These are phyloP conservation scores for Harringtonia aguacate DNA, from an alignment of 2,329 filamentous ascomycete species.

Conservation along the genomic window DNA sequence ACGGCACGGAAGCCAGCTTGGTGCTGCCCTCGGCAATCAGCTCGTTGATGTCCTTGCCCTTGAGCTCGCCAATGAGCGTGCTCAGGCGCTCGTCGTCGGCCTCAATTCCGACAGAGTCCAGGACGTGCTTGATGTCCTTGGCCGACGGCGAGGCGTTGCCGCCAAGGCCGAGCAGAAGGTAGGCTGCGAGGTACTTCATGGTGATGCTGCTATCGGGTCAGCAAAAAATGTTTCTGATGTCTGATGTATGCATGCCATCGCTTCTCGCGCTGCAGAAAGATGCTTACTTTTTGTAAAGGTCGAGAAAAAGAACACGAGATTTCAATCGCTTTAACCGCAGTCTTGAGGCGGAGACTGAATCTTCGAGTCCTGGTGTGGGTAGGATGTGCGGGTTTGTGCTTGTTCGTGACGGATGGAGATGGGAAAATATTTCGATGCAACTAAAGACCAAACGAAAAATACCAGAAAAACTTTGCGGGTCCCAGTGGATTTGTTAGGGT, in stretches of 20 bases:
- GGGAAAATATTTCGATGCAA: too few relatives aligned
- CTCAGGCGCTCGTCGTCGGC: slow-evolving; percentile 78
- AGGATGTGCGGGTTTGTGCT: too few relatives aligned
- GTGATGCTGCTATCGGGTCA: slow-evolving; percentile 30
- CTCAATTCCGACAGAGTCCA: slow-evolving; percentile 91
- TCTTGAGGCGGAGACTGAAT: slow-evolving; percentile 93
- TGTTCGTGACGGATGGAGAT: too few relatives aligned
- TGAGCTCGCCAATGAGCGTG: slow-evolving; percentile 79
- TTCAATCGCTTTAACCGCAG: slow-evolving; percentile 99
- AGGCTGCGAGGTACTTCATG: slow-evolving; percentile 99
- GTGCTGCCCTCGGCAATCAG: slow-evolving; percentile 79
- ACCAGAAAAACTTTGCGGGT: too few relatives aligned
- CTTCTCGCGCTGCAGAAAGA: too few relatives aligned
- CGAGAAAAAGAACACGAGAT: slow-evolving; percentile 62
- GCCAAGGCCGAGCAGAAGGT: slow-evolving; percentile 90
- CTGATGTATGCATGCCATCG: slow-evolving; percentile 14
- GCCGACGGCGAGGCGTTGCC: slow-evolving; percentile 86
- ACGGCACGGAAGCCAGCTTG: slow-evolving; percentile 97
- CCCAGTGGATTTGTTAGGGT: too few relatives aligned
- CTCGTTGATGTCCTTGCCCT: slow-evolving; percentile 86
- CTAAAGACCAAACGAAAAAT: too few relatives aligned
- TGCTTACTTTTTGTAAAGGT: slow-evolving; percentile 18
- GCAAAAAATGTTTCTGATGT: not conserved
- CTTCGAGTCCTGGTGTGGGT: slow-evolving; percentile 74
- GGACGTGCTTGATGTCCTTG: slow-evolving; percentile 76